phyloP scores from a whole-genome alignment of 192 early-diverging fungal genomes.

The Helicostylum pulchrum region DNA sequence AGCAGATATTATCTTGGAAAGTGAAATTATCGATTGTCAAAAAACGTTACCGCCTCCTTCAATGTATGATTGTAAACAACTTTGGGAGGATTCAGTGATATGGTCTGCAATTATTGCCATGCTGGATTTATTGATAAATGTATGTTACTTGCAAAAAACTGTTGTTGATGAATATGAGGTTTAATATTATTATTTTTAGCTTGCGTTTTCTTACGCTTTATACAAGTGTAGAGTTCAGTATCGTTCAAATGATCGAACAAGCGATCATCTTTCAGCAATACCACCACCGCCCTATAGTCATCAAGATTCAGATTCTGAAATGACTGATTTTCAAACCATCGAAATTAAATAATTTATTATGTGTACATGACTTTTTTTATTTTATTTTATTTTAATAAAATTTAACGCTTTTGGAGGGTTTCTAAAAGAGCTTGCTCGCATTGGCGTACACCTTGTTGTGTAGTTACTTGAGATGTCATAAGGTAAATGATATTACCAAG shows the following conservation, averaged over 20 bases:
- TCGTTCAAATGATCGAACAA: not conserved
- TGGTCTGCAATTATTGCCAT: constrained; percentile 7
- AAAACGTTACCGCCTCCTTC: constrained; percentile 3
- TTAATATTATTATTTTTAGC: constrained; percentile 3
- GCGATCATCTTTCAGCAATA: no score
- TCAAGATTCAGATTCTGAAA: no score
- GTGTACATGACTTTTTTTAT: no score
- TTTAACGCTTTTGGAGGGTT: not conserved
- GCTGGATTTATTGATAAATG: constrained; percentile 1
- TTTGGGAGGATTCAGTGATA: constrained; percentile 9
- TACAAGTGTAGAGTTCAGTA: constrained; percentile 3
- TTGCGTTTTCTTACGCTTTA: not conserved
- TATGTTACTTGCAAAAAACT: not conserved
- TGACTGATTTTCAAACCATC: no score
- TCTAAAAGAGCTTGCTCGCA: constrained; percentile 44
- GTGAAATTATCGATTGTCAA: not conserved
- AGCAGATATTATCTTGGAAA: not conserved
- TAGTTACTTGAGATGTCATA: constrained; percentile 59
- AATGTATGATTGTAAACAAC: not conserved
- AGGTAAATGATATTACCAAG: constrained; percentile 79
- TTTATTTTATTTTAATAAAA: no score
- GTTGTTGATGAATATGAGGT: no score
- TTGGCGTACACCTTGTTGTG: constrained; percentile 36
- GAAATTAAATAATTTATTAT: no score
- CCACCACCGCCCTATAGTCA: no score